Evolutionary conservation across 768 basidiomycete genomes (phyloP), one percentile per base, ranked within the genome.

Genomic region (Suillus placidus): DNA sequence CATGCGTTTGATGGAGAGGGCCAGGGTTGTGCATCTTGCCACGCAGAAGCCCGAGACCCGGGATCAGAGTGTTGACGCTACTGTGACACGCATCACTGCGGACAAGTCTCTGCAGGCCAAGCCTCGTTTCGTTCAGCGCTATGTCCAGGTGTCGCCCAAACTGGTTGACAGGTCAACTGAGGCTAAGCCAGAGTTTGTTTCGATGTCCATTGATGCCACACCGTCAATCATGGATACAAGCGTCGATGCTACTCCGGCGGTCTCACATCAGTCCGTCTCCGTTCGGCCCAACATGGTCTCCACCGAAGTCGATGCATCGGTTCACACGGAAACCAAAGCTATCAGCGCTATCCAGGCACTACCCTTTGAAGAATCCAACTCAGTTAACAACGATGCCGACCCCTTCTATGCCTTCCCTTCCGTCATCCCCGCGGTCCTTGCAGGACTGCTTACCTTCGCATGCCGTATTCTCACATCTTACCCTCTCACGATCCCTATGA

Each of bases 1-100:
- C 63, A 77, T 93, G 66, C 89, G 92, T 32, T 75, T 85, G 49
- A 77, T 81, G 57, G 92, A 93, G 71, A 84, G 88, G 61, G 78
- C 80, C 61, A 83, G 84, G 70, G 72, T 76, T 68, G 62, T 73
- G 60, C 66, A 73, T 65, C 61, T 61, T 49, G 69, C 68, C 60
- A 61, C 60, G 20, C 66, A 55, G 43, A 61, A 67, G 70, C 23
- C 76, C 47, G 66, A 63, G 62, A 70, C 68, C 51, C 70, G 68
- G 64, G 81, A 85, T 43, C 81, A 81, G 72, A 77, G 73, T 38
- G 77, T 92, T 49, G 87, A 88, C 58, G 88, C 87, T 23, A 83
- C 82, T 8, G 81, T 84, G 34, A 75, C 71, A 45, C 78, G 78
- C 64, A 66, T 71, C 26, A 79, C 77, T 23, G 74, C 76, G 23